These are phyloP conservation scores for Pleurotus djamor DNA, from an alignment of 768 basidiomycete genomes.

Conservation along the genomic window DNA sequence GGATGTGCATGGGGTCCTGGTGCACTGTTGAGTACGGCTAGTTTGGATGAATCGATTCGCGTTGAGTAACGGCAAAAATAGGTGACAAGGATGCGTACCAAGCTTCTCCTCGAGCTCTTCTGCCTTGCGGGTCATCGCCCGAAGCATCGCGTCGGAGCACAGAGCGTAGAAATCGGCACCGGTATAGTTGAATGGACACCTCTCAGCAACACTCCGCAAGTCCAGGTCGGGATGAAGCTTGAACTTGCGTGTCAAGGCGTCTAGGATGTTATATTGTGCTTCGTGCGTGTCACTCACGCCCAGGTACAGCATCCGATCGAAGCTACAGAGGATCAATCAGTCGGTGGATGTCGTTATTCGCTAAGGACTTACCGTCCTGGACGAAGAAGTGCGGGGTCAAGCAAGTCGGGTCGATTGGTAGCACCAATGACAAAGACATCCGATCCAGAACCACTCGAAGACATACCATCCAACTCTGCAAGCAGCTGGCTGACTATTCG, in stretches of 20 bases:
- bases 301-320: slow-evolving; percentile 95
- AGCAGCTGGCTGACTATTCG: slow-evolving; percentile 93
- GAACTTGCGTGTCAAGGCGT: slow-evolving; percentile 93
- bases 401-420: slow-evolving; percentile 89
- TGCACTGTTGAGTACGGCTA: slow-evolving; percentile 46
- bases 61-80: background rate
- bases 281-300: slow-evolving; percentile 87
- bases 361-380: slow-evolving; percentile 67
- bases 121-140: slow-evolving; percentile 91
- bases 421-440: slow-evolving; percentile 95
- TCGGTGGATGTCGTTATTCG: background rate
- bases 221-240: slow-evolving; percentile 67
- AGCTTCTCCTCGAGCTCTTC: slow-evolving; percentile 75
- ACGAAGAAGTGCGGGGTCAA: slow-evolving; percentile 86
- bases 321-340: slow-evolving; percentile 45
- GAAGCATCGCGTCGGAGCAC: slow-evolving; percentile 94
- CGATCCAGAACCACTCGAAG: slow-evolving; percentile 50
- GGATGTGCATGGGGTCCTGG: slow-evolving; percentile 47
- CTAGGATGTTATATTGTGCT: slow-evolving; percentile 82
- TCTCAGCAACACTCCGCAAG: slow-evolving; percentile 60
- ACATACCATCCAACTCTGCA: slow-evolving; percentile 93
- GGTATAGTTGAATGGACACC: slow-evolving; percentile 91
- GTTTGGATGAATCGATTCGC: no score
- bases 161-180: slow-evolving; percentile 98
- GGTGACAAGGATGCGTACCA: slow-evolving; percentile 35